Conservation (phyloP, 1,284 basidiomycete species). For the Garcileccinum viscosum region DNA sequence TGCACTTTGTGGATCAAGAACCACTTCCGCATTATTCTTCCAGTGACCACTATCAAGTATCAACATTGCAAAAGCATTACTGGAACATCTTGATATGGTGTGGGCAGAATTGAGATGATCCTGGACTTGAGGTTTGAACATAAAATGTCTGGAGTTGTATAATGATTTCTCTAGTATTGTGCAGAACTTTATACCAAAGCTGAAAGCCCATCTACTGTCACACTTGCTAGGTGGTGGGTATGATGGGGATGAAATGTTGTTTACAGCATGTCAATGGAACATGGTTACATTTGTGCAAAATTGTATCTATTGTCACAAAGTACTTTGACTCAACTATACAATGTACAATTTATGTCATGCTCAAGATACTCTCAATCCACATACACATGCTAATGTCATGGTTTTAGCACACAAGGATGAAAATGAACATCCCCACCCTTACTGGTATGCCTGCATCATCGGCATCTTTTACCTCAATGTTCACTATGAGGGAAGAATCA, state of each 20-base stretch:
- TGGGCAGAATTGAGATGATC: neutral
- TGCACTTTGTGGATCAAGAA: too few relatives aligned
- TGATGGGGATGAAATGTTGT: constrained; percentile 36
- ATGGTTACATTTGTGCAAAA: constrained; percentile 19
- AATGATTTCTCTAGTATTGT: too few relatives aligned
- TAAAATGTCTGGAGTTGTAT: too few relatives aligned
- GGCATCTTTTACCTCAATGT: constrained; percentile 7
- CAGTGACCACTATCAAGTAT: too few relatives aligned
- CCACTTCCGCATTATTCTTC: too few relatives aligned
- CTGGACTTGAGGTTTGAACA: too few relatives aligned
- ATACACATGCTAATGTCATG: constrained; percentile 16
- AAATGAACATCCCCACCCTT: constrained; percentile 34
- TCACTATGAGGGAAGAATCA: neutral
- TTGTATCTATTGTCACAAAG: constrained; percentile 28
- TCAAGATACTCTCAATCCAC: constrained; percentile 9
- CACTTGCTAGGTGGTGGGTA: constrained; percentile 28
- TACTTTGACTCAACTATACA: constrained; percentile 29
- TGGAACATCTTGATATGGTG: too few relatives aligned
- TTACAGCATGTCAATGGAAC: constrained; percentile 32
- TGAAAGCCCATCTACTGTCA: constrained; percentile 40
- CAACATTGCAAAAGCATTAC: too few relatives aligned
- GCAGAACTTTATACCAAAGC: constrained; percentile 30
- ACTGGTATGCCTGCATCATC: constrained; percentile 43
- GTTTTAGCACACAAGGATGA: constrained; percentile 18
- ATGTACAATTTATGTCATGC: neutral